phyloP scores from a whole-genome alignment of 75 land plant genomes.

The Picea glauca region DNA sequence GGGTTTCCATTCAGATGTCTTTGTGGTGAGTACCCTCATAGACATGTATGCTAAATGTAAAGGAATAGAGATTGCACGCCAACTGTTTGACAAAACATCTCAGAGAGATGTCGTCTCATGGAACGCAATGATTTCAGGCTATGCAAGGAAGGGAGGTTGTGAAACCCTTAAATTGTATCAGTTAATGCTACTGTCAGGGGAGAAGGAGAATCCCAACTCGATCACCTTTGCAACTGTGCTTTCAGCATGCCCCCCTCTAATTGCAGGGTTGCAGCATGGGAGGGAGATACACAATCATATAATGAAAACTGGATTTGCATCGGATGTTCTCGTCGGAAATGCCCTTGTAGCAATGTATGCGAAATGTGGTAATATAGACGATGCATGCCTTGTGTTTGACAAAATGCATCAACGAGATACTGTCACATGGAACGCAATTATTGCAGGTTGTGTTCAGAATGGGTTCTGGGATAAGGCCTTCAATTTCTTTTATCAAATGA shows the following conservation, averaged over 20 bases:
- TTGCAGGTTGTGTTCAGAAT: constrained; percentile 13
- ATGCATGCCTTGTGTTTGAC: constrained; percentile 15
- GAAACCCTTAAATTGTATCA: too few species aligned
- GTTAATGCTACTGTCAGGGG: too few species aligned
- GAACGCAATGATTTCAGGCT: constrained; percentile 24
- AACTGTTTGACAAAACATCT: constrained; percentile 16
- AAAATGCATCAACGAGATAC: constrained; percentile 7
- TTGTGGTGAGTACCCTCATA: constrained; percentile 17
- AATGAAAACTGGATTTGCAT: too few species aligned
- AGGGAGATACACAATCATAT: too few species aligned
- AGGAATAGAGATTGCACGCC: constrained; percentile 13
- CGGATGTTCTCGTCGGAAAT: not conserved
- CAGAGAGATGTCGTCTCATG: constrained; percentile 15
- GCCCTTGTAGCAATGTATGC: constrained; percentile 16
- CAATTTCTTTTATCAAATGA: constrained; percentile 12
- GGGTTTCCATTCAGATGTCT: constrained; percentile 10
- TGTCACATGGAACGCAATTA: constrained; percentile 21
- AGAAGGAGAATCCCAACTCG: too few species aligned
- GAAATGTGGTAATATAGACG: constrained; percentile 11
- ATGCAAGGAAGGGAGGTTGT: not conserved
- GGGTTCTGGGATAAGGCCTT: constrained; percentile 11
- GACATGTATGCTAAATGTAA: constrained; percentile 21
- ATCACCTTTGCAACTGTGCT: too few species aligned
- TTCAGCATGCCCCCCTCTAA: too few species aligned
- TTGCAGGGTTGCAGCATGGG: too few species aligned